These are phyloP conservation scores for Diaporthe helianthi DNA, from an alignment of 2,329 filamentous ascomycete genomes.

Conservation along the genomic window DNA sequence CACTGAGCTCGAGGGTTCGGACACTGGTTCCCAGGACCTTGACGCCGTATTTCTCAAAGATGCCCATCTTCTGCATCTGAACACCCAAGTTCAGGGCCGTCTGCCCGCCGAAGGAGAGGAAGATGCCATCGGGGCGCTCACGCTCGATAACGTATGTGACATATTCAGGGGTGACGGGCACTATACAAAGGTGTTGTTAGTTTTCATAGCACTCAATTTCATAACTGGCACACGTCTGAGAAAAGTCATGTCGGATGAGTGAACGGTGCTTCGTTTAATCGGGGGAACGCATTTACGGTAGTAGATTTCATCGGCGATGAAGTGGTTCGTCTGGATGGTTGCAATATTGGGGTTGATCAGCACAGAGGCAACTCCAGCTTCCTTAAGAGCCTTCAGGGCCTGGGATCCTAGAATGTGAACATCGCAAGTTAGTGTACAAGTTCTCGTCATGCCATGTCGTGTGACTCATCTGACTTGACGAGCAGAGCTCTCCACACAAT, in stretches of 20 bases:
- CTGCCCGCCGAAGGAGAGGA: constrained; percentile 96
- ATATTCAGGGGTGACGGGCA: constrained; percentile 97
- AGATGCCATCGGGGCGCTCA: constrained; percentile 94
- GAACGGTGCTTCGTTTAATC: background rate
- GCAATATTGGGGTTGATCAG: constrained; percentile 98
- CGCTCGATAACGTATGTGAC: constrained; percentile 97
- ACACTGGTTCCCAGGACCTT: constrained; percentile 96
- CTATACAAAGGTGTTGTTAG: constrained; percentile 13
- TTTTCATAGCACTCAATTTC: constrained; percentile 1
- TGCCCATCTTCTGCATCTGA: constrained; percentile 93
- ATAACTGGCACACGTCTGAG: background rate
- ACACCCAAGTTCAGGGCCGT: constrained; percentile 97
- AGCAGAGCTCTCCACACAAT: constrained; percentile 27
- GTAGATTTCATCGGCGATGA: constrained; percentile 95
- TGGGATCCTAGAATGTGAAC: constrained; percentile 73
- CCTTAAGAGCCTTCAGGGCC: constrained; percentile 95
- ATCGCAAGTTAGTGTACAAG: constrained; percentile 31
- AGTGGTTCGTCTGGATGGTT: constrained; percentile 97
- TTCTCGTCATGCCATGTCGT: constrained; percentile 26
- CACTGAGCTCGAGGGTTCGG: constrained; percentile 89
- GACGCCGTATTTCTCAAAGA: constrained; percentile 94
- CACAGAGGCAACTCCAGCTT: constrained; percentile 89
- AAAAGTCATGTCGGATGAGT: background rate
- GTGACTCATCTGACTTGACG: constrained; percentile 39
- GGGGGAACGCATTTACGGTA: constrained; percentile 58